Evolutionary conservation across 441 rosid species (phyloP).

Genomic region (Manihot esculenta): DNA sequence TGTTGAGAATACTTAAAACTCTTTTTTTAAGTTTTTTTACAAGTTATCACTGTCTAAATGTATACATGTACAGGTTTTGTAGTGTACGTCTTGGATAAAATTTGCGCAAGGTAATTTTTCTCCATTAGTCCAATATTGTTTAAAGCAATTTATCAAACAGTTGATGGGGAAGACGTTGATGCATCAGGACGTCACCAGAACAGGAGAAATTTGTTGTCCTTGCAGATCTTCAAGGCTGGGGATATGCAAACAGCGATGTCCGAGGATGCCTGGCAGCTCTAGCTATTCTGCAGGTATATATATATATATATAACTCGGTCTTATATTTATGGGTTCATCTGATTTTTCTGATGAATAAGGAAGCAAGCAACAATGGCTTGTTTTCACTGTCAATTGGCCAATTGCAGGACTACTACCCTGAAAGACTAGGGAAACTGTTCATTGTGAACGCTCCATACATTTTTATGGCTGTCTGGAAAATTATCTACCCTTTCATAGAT

Average conservation of each 20-base stretch:
- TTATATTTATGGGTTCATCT: too few relatives aligned
- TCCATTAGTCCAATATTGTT: neutral
- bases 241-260: conserved; percentile 50
- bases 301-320: too few relatives aligned
- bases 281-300: conserved; percentile 45
- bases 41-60: too few relatives aligned
- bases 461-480: conserved; percentile 54
- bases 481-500: conserved; percentile 55
- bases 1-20: too few relatives aligned
- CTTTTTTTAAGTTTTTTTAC: too few relatives aligned
- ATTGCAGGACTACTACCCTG: conserved; percentile 64
- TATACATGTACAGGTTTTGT: neutral
- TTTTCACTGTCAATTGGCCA: conserved; percentile 1
- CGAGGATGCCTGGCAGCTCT: conserved; percentile 39
- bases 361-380: neutral
- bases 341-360: too few relatives aligned
- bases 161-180: neutral
- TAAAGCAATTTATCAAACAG: too few relatives aligned
- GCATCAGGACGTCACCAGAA: conserved; percentile 37
- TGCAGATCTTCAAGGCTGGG: conserved; percentile 50
- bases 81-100: neutral
- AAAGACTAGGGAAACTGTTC: conserved; percentile 53
- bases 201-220: conserved; percentile 45
- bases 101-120: neutral
- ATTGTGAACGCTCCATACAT: conserved; percentile 52